Base-by-base conservation (phyloP, 176 grass and related monocot species). In the Musa acuminata region DNA sequence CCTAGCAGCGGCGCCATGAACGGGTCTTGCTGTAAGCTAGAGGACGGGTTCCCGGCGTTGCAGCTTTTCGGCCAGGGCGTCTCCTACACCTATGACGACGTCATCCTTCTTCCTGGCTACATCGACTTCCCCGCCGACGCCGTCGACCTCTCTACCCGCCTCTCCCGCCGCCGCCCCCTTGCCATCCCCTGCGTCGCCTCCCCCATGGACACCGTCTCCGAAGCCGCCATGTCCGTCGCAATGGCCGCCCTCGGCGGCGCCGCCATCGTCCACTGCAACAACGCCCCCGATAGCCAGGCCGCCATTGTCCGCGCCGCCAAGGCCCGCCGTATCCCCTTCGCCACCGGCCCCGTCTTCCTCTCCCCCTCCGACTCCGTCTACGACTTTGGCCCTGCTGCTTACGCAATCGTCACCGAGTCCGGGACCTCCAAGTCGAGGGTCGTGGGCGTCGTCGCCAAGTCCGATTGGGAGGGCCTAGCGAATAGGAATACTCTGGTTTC, bases 161-260 rank as follows among this genome's bases (percentile, higher is more conserved):
- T 93, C 80, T 98, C 95, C 67, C 90, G 88, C 62, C 88, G 82
- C 71, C 19, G 91, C 5, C 90, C 86, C 4, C 83, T 99, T 52
- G 69, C 88, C 82, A 58, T 87, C 11, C 95, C 95, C 49, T 99
- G 90, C 78, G 88, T 99, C 8, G 90, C 95, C 3, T 94, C 90
- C n/a, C 95, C 90, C 35, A 99, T 99, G 95, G 95, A 99, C 78
- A 94, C 90, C 53, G 88, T 98, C 13, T 98, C 95, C 22, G 90
- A 98, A 80, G 72, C 95, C 11, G 14, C 80, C 72, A 93, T 98
- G 94, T 86, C 90, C 22, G 86, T 70, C 16, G 87, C 90, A 21
- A 93, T 98, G 95, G 95, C 95, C 16, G 84, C 88, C 50, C 90
- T 98, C 53, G 90, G 90, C 49, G 90, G 75, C 50, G 88, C 55